These are phyloP conservation scores for Heliamphora exappendiculata DNA, from an alignment of 148 eudicot species.

Conservation along the genomic window DNA sequence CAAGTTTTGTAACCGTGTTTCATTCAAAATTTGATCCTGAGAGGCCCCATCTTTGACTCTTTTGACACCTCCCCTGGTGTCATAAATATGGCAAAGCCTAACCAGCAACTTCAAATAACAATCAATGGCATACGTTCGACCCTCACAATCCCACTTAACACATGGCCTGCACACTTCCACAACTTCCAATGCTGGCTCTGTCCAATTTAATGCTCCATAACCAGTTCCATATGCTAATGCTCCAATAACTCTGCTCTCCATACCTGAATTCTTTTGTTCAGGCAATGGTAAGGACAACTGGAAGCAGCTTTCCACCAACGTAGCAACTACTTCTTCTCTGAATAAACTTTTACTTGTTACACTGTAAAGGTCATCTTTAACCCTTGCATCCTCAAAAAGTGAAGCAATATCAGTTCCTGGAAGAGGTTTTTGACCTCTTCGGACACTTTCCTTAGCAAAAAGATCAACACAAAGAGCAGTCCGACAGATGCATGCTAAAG, in stretches of 20 bases:
- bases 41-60: slow-evolving; percentile 97
- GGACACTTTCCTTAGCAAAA: slow-evolving; percentile 83
- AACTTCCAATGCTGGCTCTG: slow-evolving; percentile 93
- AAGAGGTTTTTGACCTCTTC: slow-evolving; percentile 94
- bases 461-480: slow-evolving; percentile 97
- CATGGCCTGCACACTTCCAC: slow-evolving; percentile 98
- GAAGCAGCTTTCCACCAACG: slow-evolving; percentile 95
- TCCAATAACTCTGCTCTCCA: slow-evolving; percentile 98
- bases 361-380: slow-evolving; percentile 80
- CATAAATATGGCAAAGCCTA: slow-evolving; percentile 94
- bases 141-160: slow-evolving; percentile 98
- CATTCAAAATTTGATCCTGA: slow-evolving; percentile 94
- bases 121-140: slow-evolving; percentile 95
- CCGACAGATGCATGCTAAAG: slow-evolving; percentile 95
- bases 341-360: slow-evolving; percentile 80
- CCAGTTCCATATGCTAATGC: slow-evolving; percentile 99
- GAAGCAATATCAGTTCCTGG: slow-evolving; percentile 94
- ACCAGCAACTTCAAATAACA: slow-evolving; percentile 93
- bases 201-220: slow-evolving; percentile 99
- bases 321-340: slow-evolving; percentile 95
- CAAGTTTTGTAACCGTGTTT: slow-evolving; percentile 84
- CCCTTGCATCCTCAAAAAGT: slow-evolving; percentile 75
- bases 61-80: slow-evolving; percentile 97
- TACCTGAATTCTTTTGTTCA: slow-evolving; percentile 87
- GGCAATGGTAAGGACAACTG: slow-evolving; percentile 98